Evolutionary conservation across 352 stramenopile genomes (phyloP), one percentile per base, ranked within the genome.

Genomic region (Phytopythium ostracodes): DNA sequence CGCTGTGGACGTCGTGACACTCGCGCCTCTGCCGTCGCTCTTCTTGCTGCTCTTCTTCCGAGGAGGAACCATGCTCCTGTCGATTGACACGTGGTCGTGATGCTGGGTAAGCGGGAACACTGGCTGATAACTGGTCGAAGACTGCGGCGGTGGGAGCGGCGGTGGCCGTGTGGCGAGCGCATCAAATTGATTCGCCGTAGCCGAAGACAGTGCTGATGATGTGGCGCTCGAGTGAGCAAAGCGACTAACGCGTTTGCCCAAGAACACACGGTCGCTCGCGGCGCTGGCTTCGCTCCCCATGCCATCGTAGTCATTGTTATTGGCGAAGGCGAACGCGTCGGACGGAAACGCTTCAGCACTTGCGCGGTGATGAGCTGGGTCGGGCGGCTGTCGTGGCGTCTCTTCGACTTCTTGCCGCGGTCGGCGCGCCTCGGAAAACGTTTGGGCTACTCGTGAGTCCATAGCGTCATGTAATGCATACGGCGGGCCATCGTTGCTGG

Each of bases 11-110:
- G 35, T 46, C 12, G 50, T 42, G 12, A 40, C 4, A n/a, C 50
- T 56, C 29, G 50, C 50, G 25, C 27, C n/a, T 25, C 50, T 24
- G 33, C 29, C 27, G 29, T 56, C 50, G 27, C 50, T 56, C 33
- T 36, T 33, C 50, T 56, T 56, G 27, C 17, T 56, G 50, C 33
- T 56, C 18, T 36, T 33, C 24, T 17, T 20, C 27, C 50, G 50
- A 8, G 50, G 27, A 27, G n/a, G 50, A 22, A 2, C 18, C 10
- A 25, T 25, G 50, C 50, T 56, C 9, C 27, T 27, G 50, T 56
- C 50, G 29, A 36, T 22, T 25, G 27, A 15, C 50, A 56, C 25
- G 10, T 27, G 29, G n/a, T 42, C 27, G 11, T 56, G 50, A 9
- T 17, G 20, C 25, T 36, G 18, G 33, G 27, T 42, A 12, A 24